Percentiles rank a stretch among this genome's conserved stretches.
Evolutionary conservation across 2,329 filamentous ascomycete genomes (phyloP).

Genomic region (Dryadomyces quercivorus): DNA sequence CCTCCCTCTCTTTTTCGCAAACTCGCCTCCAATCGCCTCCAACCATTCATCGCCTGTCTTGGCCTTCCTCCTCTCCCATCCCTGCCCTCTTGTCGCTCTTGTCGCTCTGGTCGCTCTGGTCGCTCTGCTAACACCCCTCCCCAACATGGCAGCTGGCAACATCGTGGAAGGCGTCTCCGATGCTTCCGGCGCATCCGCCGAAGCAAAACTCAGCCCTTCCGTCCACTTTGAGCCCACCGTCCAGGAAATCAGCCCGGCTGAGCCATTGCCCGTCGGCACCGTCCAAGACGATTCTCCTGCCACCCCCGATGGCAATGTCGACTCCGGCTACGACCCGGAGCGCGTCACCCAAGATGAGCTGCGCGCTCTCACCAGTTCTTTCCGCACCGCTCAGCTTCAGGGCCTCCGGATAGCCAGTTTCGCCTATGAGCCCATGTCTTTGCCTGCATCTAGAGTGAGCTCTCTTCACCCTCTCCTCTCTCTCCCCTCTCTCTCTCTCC

Average conservation of each 20-base stretch:
- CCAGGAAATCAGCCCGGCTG: slow-evolving; percentile 51
- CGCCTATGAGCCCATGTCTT: slow-evolving; percentile 79
- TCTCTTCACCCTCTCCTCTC: background rate
- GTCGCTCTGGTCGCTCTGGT: background rate
- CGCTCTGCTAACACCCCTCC: background rate
- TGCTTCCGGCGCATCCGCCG: slow-evolving; percentile 16
- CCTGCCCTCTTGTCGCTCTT: background rate
- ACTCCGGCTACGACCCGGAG: no score
- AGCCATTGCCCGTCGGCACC: slow-evolving; percentile 12
- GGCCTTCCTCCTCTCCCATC: background rate
- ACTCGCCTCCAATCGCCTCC: background rate
- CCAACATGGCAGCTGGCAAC: background rate
- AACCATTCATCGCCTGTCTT: background rate
- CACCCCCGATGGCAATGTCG: slow-evolving; percentile 4
- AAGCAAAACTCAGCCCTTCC: slow-evolving; percentile 22
- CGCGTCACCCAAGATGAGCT: slow-evolving; percentile 50
- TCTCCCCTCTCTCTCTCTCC: background rate
- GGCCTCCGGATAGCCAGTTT: slow-evolving; percentile 75
- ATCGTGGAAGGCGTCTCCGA: background rate
- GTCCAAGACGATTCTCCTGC: slow-evolving; percentile 17
- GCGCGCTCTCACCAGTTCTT: slow-evolving; percentile 50
- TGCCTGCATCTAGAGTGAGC: slow-evolving; percentile 73
- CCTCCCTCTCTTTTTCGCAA: background rate
- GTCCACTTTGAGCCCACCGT: slow-evolving; percentile 63
- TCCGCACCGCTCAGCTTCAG: slow-evolving; percentile 67